Conservation (phyloP, 352 stramenopile species). For the Phytophthora pistaciae region DNA sequence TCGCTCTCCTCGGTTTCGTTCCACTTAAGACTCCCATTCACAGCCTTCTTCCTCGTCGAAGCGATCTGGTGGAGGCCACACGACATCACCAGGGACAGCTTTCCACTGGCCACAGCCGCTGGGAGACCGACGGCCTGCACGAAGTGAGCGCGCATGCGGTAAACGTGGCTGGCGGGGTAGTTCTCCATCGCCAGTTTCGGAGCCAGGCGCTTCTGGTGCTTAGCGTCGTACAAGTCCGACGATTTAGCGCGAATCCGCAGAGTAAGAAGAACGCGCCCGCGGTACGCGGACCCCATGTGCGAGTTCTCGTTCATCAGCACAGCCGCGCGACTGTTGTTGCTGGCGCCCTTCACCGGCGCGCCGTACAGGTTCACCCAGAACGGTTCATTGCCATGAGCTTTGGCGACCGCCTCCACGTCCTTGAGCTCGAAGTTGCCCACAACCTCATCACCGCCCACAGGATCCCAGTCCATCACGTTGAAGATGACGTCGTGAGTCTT, state of each 20-base stretch:
- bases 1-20: conserved; percentile 81
- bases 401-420: too few relatives aligned
- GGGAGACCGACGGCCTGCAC: conserved; percentile 69
- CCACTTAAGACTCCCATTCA: conserved; percentile 81
- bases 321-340: conserved; percentile 44
- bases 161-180: conserved; percentile 67
- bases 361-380: conserved; percentile 86
- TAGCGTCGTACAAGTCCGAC: conserved; percentile 66
- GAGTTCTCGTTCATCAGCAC: conserved; percentile 72
- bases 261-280: too few relatives aligned
- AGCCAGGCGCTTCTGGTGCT: conserved; percentile 46
- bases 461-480: too few relatives aligned
- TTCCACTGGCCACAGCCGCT: conserved; percentile 24
- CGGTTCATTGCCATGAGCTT: conserved; percentile 18
- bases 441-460: too few relatives aligned
- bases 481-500: too few relatives aligned
- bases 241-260: conserved; percentile 5
- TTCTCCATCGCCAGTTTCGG: conserved; percentile 50
- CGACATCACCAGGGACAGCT: conserved; percentile 62
- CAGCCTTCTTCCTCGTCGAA: conserved; percentile 42
- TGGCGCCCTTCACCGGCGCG: conserved; percentile 61
- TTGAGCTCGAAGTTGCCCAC: too few relatives aligned
- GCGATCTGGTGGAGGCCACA: conserved; percentile 68
- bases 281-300: conserved; percentile 55
- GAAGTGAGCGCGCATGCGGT: conserved; percentile 76